Evolutionary conservation across 331 rosid genomes (phyloP), one percentile per base, ranked within the genome.

Genomic region (Pyracantha coccinea): DNA sequence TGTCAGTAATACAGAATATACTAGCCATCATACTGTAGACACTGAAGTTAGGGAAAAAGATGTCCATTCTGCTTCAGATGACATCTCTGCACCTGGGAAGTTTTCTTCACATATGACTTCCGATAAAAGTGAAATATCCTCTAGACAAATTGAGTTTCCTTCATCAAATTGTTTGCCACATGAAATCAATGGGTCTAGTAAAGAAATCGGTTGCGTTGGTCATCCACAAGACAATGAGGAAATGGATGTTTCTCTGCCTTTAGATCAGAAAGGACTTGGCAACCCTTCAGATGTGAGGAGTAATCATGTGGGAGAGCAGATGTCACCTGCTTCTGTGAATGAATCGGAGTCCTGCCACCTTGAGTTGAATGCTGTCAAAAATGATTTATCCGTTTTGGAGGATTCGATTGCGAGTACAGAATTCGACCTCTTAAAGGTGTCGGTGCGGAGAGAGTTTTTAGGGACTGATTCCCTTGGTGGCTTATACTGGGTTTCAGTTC

Each of bases 381-480:
- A 64, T 73, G 91, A 92, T 65, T 77, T 89, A 52, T 79, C 86
- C n/a, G 75, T 72, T 28, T 81, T 90, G 76, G 88, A 89, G 67
- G 96, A 90, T 52, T 89, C 96, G 73, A 85, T 95, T 28, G 68
- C 86, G 28, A 58, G 77, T 69, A 58, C 71, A 63, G 93, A 84
- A 82, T 85, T 78, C 38, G 93, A 89, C 83, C 89, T 92, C 41
- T 73, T 78, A 52, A 95, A 81, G 91, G 81, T 90, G 21, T 89
- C 92, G 67, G 84, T 86, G 60, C 90, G 98, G 38, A 88, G 91
- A 83, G 98, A 95, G 74, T 89, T 86, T 80, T 64, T 95, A 84
- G 99, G 99, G 27, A 78, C 58, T 65, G 99, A 95, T 83, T 89
- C 90, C 63, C 74, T 81, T 66, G 93, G 97, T 80, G 79, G 92